Percentiles rank a stretch among this genome's conserved stretches.
phyloP scores from a whole-genome alignment of 306 rosid genomes.

The Corylus americana region DNA sequence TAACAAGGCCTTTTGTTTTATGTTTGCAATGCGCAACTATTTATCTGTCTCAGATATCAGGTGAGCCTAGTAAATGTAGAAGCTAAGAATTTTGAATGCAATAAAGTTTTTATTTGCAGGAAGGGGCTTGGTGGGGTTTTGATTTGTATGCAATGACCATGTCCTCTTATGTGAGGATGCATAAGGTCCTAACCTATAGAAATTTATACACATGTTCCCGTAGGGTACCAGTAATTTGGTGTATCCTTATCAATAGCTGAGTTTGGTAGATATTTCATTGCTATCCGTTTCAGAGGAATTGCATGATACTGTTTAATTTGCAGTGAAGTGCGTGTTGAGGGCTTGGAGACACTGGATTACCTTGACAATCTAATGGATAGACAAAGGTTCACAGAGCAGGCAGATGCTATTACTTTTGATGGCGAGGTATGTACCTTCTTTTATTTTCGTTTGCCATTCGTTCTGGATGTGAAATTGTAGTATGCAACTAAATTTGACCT shows the following conservation, averaged over 20 bases:
- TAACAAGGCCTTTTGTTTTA: constrained; percentile 55
- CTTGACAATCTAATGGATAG: constrained; percentile 55
- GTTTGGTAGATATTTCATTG: constrained; percentile 20
- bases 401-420: constrained; percentile 80
- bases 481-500: constrained; percentile 1
- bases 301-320: constrained; percentile 35
- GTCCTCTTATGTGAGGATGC: neutral
- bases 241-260: neutral
- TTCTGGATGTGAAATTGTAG: constrained; percentile 6
- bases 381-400: constrained; percentile 76
- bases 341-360: constrained; percentile 83
- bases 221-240: neutral
- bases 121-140: neutral
- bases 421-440: constrained; percentile 51
- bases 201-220: neutral
- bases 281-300: constrained; percentile 22
- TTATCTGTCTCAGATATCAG: constrained; percentile 75
- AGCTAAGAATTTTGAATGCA: neutral
- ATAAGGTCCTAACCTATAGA: neutral
- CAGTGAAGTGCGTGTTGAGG: constrained; percentile 86
- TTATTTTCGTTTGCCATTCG: neutral
- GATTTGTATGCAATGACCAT: neutral
- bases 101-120: neutral
- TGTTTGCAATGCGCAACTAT: constrained; percentile 62
- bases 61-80: constrained; percentile 35